phyloP scores from a whole-genome alignment of 2,329 filamentous ascomycete species.

The Aschersonia sp. region DNA sequence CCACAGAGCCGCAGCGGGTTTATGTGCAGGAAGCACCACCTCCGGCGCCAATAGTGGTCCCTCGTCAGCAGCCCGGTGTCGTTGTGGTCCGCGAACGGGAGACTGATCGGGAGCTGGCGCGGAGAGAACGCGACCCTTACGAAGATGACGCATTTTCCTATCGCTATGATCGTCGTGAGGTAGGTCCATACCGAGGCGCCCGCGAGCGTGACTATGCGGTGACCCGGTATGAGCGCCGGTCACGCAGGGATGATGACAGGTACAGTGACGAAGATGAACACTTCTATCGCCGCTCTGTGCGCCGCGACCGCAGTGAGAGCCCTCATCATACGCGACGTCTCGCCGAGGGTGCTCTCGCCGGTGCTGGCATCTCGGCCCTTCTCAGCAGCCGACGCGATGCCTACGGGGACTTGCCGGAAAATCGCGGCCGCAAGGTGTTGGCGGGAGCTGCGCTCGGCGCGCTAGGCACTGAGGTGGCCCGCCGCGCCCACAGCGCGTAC shows the following conservation, averaged over 20 bases:
- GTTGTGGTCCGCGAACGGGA: conserved; percentile 30
- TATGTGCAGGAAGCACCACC: conserved; percentile 45
- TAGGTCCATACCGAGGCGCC: conserved; percentile 23
- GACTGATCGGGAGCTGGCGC: conserved; percentile 18
- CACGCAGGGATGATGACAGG: conserved; percentile 27
- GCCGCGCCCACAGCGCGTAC: conserved; percentile 46
- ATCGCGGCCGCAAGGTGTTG: conserved; percentile 42
- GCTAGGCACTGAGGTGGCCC: conserved; percentile 44
- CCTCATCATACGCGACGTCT: conserved; percentile 42
- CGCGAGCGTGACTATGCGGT: conserved; percentile 13
- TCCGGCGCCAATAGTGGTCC: conserved; percentile 31
- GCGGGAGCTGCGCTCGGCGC: conserved; percentile 49
- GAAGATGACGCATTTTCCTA: conserved; percentile 35
- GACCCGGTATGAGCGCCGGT: conserved; percentile 23
- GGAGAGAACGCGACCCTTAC: conserved; percentile 19
- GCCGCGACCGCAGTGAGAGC: conserved; percentile 34
- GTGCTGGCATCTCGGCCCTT: conserved; percentile 46
- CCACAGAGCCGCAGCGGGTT: conserved; percentile 41
- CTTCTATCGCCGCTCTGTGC: conserved; percentile 29
- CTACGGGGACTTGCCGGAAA: conserved; percentile 31
- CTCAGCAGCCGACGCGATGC: conserved; percentile 37
- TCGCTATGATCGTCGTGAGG: conserved; percentile 28
- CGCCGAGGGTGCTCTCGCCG: conserved; percentile 49
- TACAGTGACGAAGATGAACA: conserved; percentile 33
- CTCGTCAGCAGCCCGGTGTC: conserved; percentile 27